A percentile compares a stretch with the other conserved stretches of the same genome.
Evolutionary conservation across 2,329 filamentous ascomycete genomes (phyloP).

Genomic region (Aureobasidium sp.): DNA sequence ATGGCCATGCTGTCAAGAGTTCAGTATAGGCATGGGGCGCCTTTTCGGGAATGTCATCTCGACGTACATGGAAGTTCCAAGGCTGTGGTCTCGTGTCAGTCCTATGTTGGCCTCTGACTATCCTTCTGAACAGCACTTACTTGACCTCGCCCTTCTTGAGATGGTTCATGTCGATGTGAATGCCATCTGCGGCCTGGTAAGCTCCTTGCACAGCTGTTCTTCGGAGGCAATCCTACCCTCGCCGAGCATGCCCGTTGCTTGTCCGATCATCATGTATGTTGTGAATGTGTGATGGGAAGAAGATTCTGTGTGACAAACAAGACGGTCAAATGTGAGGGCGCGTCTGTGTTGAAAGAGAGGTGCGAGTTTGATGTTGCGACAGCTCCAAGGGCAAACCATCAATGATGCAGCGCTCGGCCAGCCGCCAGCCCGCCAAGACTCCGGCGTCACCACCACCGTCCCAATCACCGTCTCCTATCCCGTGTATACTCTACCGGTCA

Average conservation of each 20-base stretch:
- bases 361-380: conserved; percentile 9
- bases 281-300: background rate
- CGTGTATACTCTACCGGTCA: background rate
- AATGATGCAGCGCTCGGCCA: background rate
- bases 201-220: conserved; percentile 16
- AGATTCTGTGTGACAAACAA: background rate
- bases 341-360: conserved; percentile 6
- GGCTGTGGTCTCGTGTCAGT: conserved; percentile 45
- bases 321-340: background rate
- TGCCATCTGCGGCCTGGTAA: conserved; percentile 67
- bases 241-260: conserved; percentile 35
- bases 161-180: conserved; percentile 97
- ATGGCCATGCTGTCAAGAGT: conserved; percentile 73
- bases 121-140: conserved; percentile 50
- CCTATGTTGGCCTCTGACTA: background rate
- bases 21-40: conserved; percentile 24
- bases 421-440: background rate
- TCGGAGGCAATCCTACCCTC: conserved; percentile 28
- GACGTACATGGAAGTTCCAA: conserved; percentile 93
- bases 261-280: conserved; percentile 27
- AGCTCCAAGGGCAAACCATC: conserved; percentile 13
- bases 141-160: conserved; percentile 99
- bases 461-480: conserved; percentile 1
- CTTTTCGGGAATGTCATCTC: conserved; percentile 16
- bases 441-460: background rate